phyloP scores from a whole-genome alignment of 1,284 basidiomycete species.

The Apiotrichum gracile region DNA sequence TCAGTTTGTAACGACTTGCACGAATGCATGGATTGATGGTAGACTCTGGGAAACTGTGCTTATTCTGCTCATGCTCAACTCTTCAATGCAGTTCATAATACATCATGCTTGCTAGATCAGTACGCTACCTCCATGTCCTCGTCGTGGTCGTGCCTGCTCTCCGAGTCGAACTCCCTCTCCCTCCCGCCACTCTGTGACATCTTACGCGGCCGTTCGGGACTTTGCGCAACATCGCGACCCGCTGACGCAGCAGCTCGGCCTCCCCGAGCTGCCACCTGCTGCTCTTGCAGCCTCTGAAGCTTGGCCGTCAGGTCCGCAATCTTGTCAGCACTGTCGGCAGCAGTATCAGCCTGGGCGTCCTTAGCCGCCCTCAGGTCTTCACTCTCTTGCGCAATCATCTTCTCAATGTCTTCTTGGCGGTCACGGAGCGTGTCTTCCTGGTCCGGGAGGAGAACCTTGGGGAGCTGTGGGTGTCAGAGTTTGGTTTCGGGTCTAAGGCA shows the following conservation, averaged over 20 bases:
- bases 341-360: slow-evolving; percentile 15
- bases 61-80: too few relatives aligned
- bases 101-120: neutral
- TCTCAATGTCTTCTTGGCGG: slow-evolving; percentile 26
- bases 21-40: neutral
- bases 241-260: neutral
- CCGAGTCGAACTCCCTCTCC: slow-evolving; percentile 1
- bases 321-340: slow-evolving; percentile 17
- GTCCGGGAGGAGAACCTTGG: slow-evolving; percentile 36
- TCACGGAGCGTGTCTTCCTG: slow-evolving; percentile 33
- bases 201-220: slow-evolving; percentile 2
- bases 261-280: slow-evolving; percentile 7
- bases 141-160: slow-evolving; percentile 12
- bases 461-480: slow-evolving; percentile 25
- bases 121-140: slow-evolving; percentile 23
- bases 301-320: slow-evolving; percentile 27
- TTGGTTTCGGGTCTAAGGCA: neutral
- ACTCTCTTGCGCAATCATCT: slow-evolving; percentile 30
- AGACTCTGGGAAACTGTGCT: too few relatives aligned
- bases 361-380: slow-evolving; percentile 29
- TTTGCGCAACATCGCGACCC: slow-evolving; percentile 7
- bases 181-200: neutral
- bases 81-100: too few relatives aligned
- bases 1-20: neutral
- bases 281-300: slow-evolving; percentile 23